phyloP scores from a whole-genome alignment of 2,329 filamentous ascomycete species.

The Colletotrichum musae region DNA sequence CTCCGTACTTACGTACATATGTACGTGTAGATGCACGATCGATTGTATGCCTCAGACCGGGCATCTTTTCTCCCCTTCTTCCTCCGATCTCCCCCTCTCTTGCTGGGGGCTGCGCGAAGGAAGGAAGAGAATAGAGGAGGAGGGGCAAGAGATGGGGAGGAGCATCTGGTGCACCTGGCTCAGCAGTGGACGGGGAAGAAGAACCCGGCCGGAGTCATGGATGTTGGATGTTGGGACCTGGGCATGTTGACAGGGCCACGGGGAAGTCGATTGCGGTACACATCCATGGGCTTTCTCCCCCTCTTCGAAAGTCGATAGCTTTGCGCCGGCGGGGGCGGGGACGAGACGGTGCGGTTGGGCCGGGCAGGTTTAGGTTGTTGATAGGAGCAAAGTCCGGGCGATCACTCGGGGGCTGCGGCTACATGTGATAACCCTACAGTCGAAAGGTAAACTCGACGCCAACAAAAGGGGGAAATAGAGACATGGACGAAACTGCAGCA shows the following conservation, averaged over 20 bases:
- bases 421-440: neutral
- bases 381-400: slow-evolving; percentile 27
- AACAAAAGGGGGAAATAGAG: no score
- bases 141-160: slow-evolving; percentile 7
- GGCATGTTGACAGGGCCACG: slow-evolving; percentile 21
- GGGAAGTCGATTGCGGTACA: slow-evolving; percentile 29
- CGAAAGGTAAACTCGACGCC: no score
- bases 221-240: slow-evolving; percentile 6
- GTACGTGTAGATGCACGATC: slow-evolving; percentile 28
- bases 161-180: slow-evolving; percentile 28
- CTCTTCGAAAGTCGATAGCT: slow-evolving; percentile 12
- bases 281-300: slow-evolving; percentile 1
- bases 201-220: slow-evolving; percentile 7
- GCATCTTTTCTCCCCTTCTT: slow-evolving; percentile 23
- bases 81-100: slow-evolving; percentile 15
- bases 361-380: neutral
- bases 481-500: neutral
- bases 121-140: slow-evolving; percentile 12
- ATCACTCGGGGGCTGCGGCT: slow-evolving; percentile 5
- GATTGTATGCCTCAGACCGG: slow-evolving; percentile 34
- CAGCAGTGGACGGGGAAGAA: slow-evolving; percentile 15
- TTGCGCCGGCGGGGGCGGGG: slow-evolving; percentile 36
- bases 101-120: slow-evolving; percentile 4
- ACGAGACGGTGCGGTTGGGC: slow-evolving; percentile 26
- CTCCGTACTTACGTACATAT: slow-evolving; percentile 23